Percentiles rank a stretch among this genome's conserved stretches.
phyloP scores from a whole-genome alignment of 306 rosid species.

The Vicia faba region DNA sequence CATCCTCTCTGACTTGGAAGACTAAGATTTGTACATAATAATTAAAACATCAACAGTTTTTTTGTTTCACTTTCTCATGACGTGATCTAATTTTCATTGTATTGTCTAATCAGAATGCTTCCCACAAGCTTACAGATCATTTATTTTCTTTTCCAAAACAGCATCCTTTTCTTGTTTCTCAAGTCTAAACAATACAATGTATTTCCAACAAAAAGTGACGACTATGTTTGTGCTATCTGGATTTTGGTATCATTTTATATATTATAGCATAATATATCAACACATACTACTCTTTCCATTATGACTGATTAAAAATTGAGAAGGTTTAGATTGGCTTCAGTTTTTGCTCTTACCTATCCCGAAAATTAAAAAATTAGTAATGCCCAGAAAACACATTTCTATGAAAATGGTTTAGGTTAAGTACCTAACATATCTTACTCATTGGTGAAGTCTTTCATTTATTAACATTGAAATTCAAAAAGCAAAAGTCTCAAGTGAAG shows the following conservation, averaged over 20 bases:
- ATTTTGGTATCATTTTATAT: not conserved
- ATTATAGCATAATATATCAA: not conserved
- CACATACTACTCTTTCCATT: slow-evolving; percentile 2
- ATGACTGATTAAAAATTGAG: not conserved
- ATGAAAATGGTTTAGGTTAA: slow-evolving; percentile 6
- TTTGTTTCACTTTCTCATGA: not conserved
- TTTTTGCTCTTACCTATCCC: not conserved
- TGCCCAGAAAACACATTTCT: not conserved
- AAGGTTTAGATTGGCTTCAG: slow-evolving; percentile 22
- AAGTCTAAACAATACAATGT: slow-evolving; percentile 4
- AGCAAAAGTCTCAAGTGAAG: slow-evolving; percentile 28
- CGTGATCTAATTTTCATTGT: not conserved
- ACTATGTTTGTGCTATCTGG: not conserved
- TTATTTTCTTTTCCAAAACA: not conserved
- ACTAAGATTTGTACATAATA: slow-evolving; percentile 18
- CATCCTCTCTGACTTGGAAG: slow-evolving; percentile 21
- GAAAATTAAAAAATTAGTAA: slow-evolving; percentile 4
- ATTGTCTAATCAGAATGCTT: not conserved
- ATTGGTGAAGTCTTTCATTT: slow-evolving; percentile 17
- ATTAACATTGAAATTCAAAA: slow-evolving; percentile 33
- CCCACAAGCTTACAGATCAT: not conserved
- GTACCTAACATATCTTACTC: slow-evolving; percentile 6
- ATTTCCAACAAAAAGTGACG: slow-evolving; percentile 6
- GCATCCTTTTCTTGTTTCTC: slow-evolving; percentile 3
- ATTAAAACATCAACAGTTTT: slow-evolving; percentile 16